A percentile compares a stretch with the other conserved stretches of the same genome.
Evolutionary conservation across 768 basidiomycete species (phyloP).

Genomic region (Collybia sordida): DNA sequence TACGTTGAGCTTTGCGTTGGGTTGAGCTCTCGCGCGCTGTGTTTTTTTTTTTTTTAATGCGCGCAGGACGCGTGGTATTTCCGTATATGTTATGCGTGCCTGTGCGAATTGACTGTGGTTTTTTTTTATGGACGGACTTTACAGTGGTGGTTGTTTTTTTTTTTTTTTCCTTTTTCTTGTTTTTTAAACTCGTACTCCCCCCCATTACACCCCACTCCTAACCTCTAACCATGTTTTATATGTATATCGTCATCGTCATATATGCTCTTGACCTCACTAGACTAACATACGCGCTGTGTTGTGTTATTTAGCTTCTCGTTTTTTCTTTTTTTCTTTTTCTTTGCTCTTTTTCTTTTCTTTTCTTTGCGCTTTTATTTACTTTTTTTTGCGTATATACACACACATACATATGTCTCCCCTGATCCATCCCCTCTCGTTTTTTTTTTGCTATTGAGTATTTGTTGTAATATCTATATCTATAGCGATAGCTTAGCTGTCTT

Average conservation of each 20-base stretch:
- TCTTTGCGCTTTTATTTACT: not conserved
- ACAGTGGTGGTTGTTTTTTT: too few species aligned
- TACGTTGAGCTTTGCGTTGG: slow-evolving; percentile 27
- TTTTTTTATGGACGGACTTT: too few species aligned
- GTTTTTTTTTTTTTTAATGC: not conserved
- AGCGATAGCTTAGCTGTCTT: too few species aligned
- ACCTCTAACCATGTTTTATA: too few species aligned
- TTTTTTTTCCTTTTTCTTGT: too few species aligned
- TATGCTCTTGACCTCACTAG: not conserved
- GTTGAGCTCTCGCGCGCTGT: slow-evolving; percentile 8
- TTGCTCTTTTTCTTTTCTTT: not conserved
- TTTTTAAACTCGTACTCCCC: too few species aligned
- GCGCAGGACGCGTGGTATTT: too few species aligned
- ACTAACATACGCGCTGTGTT: not conserved
- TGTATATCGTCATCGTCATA: not conserved
- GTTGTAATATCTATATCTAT: not conserved
- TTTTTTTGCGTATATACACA: not conserved
- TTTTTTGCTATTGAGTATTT: not conserved
- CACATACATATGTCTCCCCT: not conserved
- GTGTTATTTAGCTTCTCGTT: not conserved
- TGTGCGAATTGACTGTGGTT: too few species aligned
- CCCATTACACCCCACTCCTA: too few species aligned
- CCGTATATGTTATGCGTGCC: too few species aligned
- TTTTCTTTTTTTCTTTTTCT: slow-evolving; percentile 1
- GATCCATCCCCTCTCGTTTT: not conserved